Evolutionary conservation across 331 rosid species (phyloP).

Genomic region (Prunus yedoensis): DNA sequence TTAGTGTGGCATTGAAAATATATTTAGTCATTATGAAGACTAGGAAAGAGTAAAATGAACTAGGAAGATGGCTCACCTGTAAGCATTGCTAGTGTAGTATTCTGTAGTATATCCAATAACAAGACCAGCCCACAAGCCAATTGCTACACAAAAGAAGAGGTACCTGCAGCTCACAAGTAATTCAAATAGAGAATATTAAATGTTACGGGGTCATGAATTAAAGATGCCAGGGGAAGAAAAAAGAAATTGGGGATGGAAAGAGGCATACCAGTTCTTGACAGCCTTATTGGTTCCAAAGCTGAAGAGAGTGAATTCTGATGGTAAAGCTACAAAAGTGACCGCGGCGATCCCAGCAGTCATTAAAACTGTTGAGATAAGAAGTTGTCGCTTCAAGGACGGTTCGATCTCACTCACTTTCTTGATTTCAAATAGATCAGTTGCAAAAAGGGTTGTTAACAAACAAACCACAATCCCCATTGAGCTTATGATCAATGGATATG

Average conservation of each 20-base stretch:
- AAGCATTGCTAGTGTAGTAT: conserved; percentile 73
- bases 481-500: conserved; percentile 68
- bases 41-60: not conserved
- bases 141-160: conserved; percentile 69
- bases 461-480: conserved; percentile 68
- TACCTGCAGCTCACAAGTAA: conserved; percentile 45
- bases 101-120: conserved; percentile 72
- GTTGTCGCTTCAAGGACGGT: conserved; percentile 60
- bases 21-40: too few relatives aligned
- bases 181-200: conserved; percentile 10
- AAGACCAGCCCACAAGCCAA: conserved; percentile 80
- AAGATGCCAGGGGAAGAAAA: not conserved
- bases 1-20: not conserved
- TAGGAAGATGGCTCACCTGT: conserved; percentile 44
- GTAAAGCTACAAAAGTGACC: conserved; percentile 58
- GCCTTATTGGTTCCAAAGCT: conserved; percentile 47
- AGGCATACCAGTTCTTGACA: conserved; percentile 64
- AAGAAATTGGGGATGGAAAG: not conserved
- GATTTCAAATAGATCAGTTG: conserved; percentile 59
- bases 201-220: not conserved
- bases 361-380: conserved; percentile 55
- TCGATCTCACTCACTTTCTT: conserved; percentile 50
- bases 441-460: conserved; percentile 61
- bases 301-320: conserved; percentile 65
- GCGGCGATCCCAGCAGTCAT: conserved; percentile 61